Conservation (phyloP, 345 rosid genomes). For the Lepidium didymum region DNA sequence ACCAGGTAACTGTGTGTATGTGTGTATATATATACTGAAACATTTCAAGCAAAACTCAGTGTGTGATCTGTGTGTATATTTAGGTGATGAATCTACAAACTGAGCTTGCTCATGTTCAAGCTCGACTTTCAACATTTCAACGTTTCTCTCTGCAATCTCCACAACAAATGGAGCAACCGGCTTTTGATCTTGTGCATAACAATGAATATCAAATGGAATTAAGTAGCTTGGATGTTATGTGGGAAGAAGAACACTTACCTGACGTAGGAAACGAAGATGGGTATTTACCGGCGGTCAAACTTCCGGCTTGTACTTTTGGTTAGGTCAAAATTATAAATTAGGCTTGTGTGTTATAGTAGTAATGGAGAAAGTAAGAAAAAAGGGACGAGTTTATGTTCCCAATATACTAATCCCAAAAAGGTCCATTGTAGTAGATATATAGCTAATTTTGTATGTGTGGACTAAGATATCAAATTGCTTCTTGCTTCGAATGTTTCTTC, state of each 20-base stretch:
- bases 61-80: background rate
- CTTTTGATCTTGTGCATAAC: constrained; percentile 25
- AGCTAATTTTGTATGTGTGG: background rate
- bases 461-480: background rate
- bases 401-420: background rate
- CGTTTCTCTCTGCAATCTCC: constrained; percentile 23
- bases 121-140: constrained; percentile 49
- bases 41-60: background rate
- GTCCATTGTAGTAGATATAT: background rate
- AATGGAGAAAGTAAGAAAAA: background rate
- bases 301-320: constrained; percentile 18
- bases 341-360: background rate
- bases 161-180: constrained; percentile 9
- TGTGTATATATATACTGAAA: background rate
- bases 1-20: constrained; percentile 46
- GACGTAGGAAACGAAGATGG: background rate
- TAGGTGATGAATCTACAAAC: constrained; percentile 80
- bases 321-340: background rate
- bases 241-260: constrained; percentile 10
- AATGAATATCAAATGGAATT: constrained; percentile 18
- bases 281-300: constrained; percentile 11
- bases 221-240: constrained; percentile 6
- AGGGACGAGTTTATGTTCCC: background rate
- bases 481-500: background rate
- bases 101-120: constrained; percentile 63